Percentiles rank a stretch among this genome's conserved stretches.
Evolutionary conservation across 768 basidiomycete species (phyloP).

Genomic region (Cystobasidium onofrii): DNA sequence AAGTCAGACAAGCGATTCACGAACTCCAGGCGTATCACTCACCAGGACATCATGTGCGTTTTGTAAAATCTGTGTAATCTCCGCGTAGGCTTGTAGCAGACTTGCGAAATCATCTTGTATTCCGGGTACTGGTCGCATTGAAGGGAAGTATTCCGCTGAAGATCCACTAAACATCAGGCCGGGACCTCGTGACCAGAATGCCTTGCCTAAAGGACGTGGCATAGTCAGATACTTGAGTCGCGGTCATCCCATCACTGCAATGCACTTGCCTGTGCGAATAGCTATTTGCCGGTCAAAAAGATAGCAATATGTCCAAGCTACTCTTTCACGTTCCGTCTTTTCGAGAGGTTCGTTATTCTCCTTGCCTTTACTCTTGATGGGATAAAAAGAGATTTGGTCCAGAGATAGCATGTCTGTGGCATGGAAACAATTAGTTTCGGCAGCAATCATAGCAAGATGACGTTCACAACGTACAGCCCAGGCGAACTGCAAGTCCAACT

Average conservation of each 20-base stretch:
- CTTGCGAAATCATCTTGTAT: constrained; percentile 37
- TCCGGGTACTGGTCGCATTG: constrained; percentile 31
- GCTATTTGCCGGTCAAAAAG: constrained; percentile 37
- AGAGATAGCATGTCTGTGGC: constrained; percentile 26
- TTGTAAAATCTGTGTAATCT: constrained; percentile 32
- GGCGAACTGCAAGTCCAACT: constrained; percentile 26
- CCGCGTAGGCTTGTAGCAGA: constrained; percentile 34
- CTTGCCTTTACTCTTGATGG: not conserved
- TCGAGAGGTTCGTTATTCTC: constrained; percentile 1
- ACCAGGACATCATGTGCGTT: constrained; percentile 35
- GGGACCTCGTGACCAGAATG: constrained; percentile 39
- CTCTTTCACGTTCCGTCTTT: constrained; percentile 34
- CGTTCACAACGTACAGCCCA: constrained; percentile 11
- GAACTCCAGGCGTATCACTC: not conserved
- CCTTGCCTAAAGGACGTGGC: constrained; percentile 34
- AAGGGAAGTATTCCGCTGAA: constrained; percentile 34
- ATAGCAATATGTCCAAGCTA: constrained; percentile 39
- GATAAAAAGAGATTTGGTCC: constrained; percentile 26
- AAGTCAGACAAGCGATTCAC: not conserved
- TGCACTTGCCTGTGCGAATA: constrained; percentile 31
- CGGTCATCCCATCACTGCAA: not conserved
- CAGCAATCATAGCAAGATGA: no score
- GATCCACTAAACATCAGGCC: constrained; percentile 31
- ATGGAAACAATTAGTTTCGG: no score
- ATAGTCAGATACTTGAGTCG: no score